Evolutionary conservation across 108 stramenopile genomes (phyloP), one percentile per base, ranked within the genome.

Genomic region (Stephanodiscus minutulus): DNA sequence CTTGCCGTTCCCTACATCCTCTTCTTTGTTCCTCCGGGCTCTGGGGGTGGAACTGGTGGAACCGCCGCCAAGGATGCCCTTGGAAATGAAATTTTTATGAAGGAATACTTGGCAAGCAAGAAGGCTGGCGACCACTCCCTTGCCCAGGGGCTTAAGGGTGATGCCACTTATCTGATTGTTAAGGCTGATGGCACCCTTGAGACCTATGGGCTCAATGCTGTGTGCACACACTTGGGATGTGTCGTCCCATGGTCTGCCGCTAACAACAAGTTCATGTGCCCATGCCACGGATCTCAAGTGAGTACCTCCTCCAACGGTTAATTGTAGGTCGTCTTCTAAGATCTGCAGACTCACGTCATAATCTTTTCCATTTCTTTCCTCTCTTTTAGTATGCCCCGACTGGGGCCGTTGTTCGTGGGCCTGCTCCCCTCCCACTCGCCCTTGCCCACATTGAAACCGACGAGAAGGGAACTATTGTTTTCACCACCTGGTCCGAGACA

Each of bases 201-300:
- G 72, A 70, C 43, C 43, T 91, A 88, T 66, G 93, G 90, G 62
- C 87, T 94, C 39, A 94, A 94, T 59, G 93, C 93, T 37, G 96
- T 98, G 62, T 98, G 98, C 96, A 98, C 98, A 20, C 98, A 98
- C 82, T 88, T 98, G 84, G 98, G 98, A 70, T 98, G 98, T 70
- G 97, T 98, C 55, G 98, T 98, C 50, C 98, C 98, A 57, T 98
- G 98, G 98, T 97, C 93, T 76, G 92, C 92, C 53, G 91, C 95
- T 62, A 86, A 89, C 81, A 97, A 96, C 96, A 97, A 98, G 89
- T 98, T 97, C 87, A 93, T 96, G 88, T 98, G 98, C 96, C 98
- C 98, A 60, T 98, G 98, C 90, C 98, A 98, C 85, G 98, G 97
- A 83, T 98, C 98, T 53, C 79, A 81, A 63, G 79, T 81, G 62